Percentiles rank a stretch among this genome's conserved stretches.
Evolutionary conservation across 1,139 yeast genomes (phyloP).

Genomic region (Pichia sp.): DNA sequence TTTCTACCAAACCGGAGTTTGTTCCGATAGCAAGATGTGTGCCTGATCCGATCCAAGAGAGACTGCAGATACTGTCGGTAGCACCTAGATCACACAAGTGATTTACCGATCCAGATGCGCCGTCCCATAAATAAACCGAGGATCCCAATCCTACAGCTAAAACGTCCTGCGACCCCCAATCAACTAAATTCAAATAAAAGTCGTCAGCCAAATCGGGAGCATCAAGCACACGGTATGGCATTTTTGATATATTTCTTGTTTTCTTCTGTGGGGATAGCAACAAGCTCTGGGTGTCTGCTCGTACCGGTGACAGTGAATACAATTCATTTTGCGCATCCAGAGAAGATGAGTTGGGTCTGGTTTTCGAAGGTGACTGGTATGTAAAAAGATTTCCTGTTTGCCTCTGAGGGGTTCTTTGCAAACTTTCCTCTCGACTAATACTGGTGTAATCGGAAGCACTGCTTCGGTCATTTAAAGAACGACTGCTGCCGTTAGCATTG

Average conservation of each 20-base stretch:
- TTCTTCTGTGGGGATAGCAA: constrained; percentile 78
- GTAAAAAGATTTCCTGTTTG: constrained; percentile 60
- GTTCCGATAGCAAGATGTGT: constrained; percentile 94
- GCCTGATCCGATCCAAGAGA: constrained; percentile 93
- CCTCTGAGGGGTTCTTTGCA: constrained; percentile 44
- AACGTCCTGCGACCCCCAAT: constrained; percentile 91
- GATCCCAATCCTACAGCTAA: constrained; percentile 89
- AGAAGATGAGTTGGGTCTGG: constrained; percentile 53
- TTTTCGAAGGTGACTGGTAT: constrained; percentile 64
- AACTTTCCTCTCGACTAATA: constrained; percentile 18
- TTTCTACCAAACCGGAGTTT: constrained; percentile 78
- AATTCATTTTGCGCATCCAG: constrained; percentile 66
- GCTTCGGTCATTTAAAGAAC: constrained; percentile 20
- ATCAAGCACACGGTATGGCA: constrained; percentile 89
- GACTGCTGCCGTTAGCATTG: constrained; percentile 10
- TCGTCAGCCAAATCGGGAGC: constrained; percentile 97
- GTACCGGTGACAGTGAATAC: constrained; percentile 79
- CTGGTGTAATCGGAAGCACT: constrained; percentile 26
- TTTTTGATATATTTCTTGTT: constrained; percentile 71
- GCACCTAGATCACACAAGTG: constrained; percentile 66
- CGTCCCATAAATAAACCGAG: constrained; percentile 88
- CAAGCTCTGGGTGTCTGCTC: constrained; percentile 80
- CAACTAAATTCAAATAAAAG: constrained; percentile 84
- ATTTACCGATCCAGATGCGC: constrained; percentile 80
- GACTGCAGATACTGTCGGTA: constrained; percentile 69